phyloP scores from a whole-genome alignment of 1,284 basidiomycete species.

The Leccinum subrobustum region DNA sequence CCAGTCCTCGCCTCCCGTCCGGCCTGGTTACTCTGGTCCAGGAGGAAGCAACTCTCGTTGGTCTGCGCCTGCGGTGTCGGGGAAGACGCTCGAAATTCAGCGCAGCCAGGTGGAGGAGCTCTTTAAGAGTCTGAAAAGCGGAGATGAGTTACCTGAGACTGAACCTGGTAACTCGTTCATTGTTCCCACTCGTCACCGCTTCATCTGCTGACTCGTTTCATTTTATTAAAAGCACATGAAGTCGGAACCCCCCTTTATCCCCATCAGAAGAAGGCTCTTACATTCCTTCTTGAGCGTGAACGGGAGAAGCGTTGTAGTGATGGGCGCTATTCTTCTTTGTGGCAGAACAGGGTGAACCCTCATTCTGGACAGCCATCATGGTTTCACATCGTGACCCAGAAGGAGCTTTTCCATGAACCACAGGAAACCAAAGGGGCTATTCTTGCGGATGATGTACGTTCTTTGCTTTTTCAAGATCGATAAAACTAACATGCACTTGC shows the following conservation, averaged over 20 bases:
- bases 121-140: slow-evolving; percentile 85
- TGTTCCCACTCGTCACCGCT: slow-evolving; percentile 5
- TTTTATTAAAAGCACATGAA: slow-evolving; percentile 56
- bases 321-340: slow-evolving; percentile 70
- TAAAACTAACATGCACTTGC: slow-evolving; percentile 12
- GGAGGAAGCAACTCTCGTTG: slow-evolving; percentile 49
- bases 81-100: slow-evolving; percentile 88
- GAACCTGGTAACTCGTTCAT: slow-evolving; percentile 65
- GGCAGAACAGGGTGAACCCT: slow-evolving; percentile 63
- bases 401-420: slow-evolving; percentile 67
- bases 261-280: slow-evolving; percentile 97
- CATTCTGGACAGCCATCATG: slow-evolving; percentile 54
- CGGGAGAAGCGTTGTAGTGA: slow-evolving; percentile 57
- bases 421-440: slow-evolving; percentile 87
- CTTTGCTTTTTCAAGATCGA: slow-evolving; percentile 9
- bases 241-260: slow-evolving; percentile 91
- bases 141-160: slow-evolving; percentile 84
- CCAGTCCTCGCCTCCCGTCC: slow-evolving; percentile 40
- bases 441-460: slow-evolving; percentile 87
- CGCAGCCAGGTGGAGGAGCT: slow-evolving; percentile 92
- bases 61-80: slow-evolving; percentile 58
- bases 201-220: slow-evolving; percentile 19
- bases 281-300: slow-evolving; percentile 95
- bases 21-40: slow-evolving; percentile 42
- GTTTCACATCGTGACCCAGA: slow-evolving; percentile 86